Percentiles rank a stretch among this genome's conserved stretches.
Evolutionary conservation across 805 yeast genomes (phyloP).

Genomic region (Myxozyma vanderwaltii): DNA sequence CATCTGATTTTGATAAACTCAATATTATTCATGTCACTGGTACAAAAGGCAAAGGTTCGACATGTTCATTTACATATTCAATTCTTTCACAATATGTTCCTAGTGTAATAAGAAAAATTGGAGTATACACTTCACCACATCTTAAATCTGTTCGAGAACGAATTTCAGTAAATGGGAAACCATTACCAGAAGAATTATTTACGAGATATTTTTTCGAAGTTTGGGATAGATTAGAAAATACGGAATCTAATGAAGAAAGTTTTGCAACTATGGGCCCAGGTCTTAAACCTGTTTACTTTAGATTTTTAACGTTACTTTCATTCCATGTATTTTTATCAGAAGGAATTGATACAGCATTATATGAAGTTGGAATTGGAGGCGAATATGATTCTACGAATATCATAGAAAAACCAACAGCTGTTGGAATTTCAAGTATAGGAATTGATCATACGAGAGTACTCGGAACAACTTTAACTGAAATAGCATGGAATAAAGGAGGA

Average conservation of each 20-base stretch:
- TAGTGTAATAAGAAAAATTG: conserved; percentile 55
- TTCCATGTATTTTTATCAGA: conserved; percentile 88
- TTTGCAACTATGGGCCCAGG: conserved; percentile 77
- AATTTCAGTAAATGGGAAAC: conserved; percentile 81
- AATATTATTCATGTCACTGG: conserved; percentile 93
- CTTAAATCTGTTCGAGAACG: conserved; percentile 90
- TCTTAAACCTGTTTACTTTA: conserved; percentile 88
- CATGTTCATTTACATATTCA: conserved; percentile 90
- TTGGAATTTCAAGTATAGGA: conserved; percentile 85
- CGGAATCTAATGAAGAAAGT: conserved; percentile 55
- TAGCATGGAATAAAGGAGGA: conserved; percentile 97
- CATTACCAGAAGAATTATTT: conserved; percentile 77
- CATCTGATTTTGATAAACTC: conserved; percentile 67
- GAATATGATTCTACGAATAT: conserved; percentile 96
- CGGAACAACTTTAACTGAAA: conserved; percentile 83
- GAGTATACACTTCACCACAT: conserved; percentile 96
- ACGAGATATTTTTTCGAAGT: conserved; percentile 91
- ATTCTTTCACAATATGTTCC: conserved; percentile 64
- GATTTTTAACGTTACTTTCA: conserved; percentile 83
- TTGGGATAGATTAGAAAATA: conserved; percentile 68
- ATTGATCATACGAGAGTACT: conserved; percentile 87
- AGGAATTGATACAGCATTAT: conserved; percentile 89
- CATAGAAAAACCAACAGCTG: conserved; percentile 72
- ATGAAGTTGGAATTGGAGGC: conserved; percentile 99
- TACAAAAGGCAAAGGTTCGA: conserved; percentile 97